Base-by-base conservation (phyloP, 1,139 yeast genomes). In the Kodamaea derodonti region DNA sequence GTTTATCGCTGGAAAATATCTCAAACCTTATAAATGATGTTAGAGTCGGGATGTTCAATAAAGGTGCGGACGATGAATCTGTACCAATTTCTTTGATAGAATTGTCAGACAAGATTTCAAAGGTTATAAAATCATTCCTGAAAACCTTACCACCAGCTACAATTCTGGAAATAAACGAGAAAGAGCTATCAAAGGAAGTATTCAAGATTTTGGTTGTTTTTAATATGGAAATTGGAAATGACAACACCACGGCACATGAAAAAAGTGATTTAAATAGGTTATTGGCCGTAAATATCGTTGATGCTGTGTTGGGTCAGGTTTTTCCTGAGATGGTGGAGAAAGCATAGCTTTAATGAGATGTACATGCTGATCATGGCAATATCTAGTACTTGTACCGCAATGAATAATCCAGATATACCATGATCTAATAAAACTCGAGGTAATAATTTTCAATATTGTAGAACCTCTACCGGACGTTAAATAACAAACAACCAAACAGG, bases 291-390 rank as follows among this genome's bases (percentile, higher is more conserved):
- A 47, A 57, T 26, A 30, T 63, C 11, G 27, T 68, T 14, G 75
- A 69, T 42, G 49, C 51, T 32, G 28, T 63, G 15, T 39, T 56
- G 30, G 52, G 53, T 33, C 49, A 51, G 27, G 35, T 63, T 27
- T 64, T 60, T 41, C 60, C 60, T 4, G 66, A 61, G 32, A 35
- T 57, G 27, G n/a, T n/a, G n/a, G n/a, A n/a, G n/a, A n/a, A n/a
- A n/a, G n/a, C n/a, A n/a, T n/a, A n/a, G 22, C 22, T 18, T 18
- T 18, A 7, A 18, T 18, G 22, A 18, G 22, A 9, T 18, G n/a
- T n/a, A n/a, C n/a, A n/a, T n/a, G n/a, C n/a, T n/a, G n/a, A n/a
- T n/a, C n/a, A n/a, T n/a, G n/a, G n/a, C n/a, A n/a, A n/a, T n/a
- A n/a, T n/a, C n/a, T n/a, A n/a, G n/a, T n/a, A n/a, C n/a, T n/a